Evolutionary conservation across 208 protist species (phyloP).

Genomic region (Leishmania turanica): DNA sequence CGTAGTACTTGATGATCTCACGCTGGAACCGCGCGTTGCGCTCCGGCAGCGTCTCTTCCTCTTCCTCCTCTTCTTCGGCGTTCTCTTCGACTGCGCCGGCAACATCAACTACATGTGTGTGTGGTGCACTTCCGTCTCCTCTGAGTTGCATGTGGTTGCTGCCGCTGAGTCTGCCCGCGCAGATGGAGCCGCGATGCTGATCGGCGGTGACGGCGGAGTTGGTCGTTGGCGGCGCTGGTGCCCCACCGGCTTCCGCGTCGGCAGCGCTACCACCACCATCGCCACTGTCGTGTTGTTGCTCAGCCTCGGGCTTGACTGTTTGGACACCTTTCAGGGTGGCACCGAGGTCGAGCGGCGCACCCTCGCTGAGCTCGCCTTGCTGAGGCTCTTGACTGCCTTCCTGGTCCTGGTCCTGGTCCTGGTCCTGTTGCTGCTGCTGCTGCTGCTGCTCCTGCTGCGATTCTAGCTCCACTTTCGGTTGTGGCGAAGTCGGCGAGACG

Average conservation of each 20-base stretch:
- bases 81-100: background rate
- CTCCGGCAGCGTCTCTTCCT: slow-evolving; percentile 64
- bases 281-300: background rate
- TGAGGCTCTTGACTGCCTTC: background rate
- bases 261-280: background rate
- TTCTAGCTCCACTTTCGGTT: background rate
- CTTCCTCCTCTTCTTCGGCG: slow-evolving; percentile 25
- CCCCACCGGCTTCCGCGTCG: background rate
- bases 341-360: background rate
- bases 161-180: background rate
- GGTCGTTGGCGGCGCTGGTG: background rate
- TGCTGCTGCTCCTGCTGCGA: background rate
- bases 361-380: background rate
- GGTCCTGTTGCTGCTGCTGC: background rate
- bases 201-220: background rate
- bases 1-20: slow-evolving; percentile 57
- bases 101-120: background rate
- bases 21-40: slow-evolving; percentile 59
- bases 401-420: background rate
- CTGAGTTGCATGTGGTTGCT: background rate
- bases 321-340: background rate
- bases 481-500: background rate
- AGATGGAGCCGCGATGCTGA: background rate
- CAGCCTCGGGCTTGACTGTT: background rate
- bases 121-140: background rate